Base-by-base conservation (phyloP, 2,329 filamentous ascomycete species). In the Aspergillus neoniger region DNA sequence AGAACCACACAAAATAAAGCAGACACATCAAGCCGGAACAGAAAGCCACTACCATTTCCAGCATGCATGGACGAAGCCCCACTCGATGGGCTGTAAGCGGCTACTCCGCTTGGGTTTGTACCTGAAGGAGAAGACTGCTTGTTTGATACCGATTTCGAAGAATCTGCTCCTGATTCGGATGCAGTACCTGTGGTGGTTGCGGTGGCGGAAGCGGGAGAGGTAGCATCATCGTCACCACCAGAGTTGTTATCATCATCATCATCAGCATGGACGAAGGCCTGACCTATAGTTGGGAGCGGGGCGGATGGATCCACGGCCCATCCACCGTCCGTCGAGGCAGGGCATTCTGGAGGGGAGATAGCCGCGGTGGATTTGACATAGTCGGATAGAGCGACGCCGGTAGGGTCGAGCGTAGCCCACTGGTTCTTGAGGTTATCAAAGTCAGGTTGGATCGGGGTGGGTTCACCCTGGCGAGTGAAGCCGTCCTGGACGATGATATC, bases 271-370 rank as follows among this genome's bases (percentile, higher is more conserved):
- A 61, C 53, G 61, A 69, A 67, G 4, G 78, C 80, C 67, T 87
- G 81, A 14, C 88, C 90, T 7, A 95, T 67, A 2, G 85, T 87
- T 0, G 92, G 92, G 23, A 96, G 81, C 12, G 83, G 75, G 3
- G 88, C 86, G 64, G 87, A 86, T 15, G 90, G 88, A 67, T 91
- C 79, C 3, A 96, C 86, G 19, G 86, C 81, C 92, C 92, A 96
- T 32, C 86, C 85, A 25, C 83, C 85, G 1, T 82, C 70, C 0
- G 90, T 94, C 28, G 86, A 88, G 1, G 82, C 78, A 7, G 92
- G 92, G 75, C 92, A 96, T 2, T 83, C 78, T 3, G 89, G 86
- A 1, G 89, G 85, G 1, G 85, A 86, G 14, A 88, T 80, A 9
- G 81, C 79, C 2, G 79, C 82, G 1, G 88, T 81, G n/a, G 84